These are phyloP conservation scores for Flaveria sonorensis DNA, from an alignment of 129 eudicot species.

Conservation along the genomic window DNA sequence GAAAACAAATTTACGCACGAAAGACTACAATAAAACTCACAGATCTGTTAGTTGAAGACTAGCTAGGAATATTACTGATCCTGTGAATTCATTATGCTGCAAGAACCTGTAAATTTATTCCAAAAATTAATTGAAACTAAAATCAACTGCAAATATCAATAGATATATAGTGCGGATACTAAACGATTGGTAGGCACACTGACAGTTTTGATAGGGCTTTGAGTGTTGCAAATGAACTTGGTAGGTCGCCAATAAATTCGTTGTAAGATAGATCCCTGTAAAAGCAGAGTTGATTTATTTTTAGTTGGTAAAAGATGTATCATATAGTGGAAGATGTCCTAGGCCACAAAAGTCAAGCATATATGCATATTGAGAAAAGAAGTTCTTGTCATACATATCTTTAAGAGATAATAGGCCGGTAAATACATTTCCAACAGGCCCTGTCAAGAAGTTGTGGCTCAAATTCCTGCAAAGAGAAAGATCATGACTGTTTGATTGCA, in stretches of 20 bases:
- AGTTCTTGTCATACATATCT: constrained; percentile 61
- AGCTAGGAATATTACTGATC: constrained; percentile 76
- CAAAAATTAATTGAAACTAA: constrained; percentile 2
- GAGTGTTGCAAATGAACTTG: constrained; percentile 64
- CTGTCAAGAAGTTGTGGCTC: constrained; percentile 82
- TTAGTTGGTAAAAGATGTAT: constrained; percentile 1
- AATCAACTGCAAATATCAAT: neutral
- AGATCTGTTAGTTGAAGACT: constrained; percentile 70
- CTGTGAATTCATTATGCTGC: constrained; percentile 79
- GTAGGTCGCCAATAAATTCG: constrained; percentile 78
- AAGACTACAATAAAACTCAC: constrained; percentile 45
- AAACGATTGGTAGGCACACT: constrained; percentile 38
- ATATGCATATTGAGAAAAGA: constrained; percentile 17
- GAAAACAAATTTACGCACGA: neutral
- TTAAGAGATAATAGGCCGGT: constrained; percentile 55
- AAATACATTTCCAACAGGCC: constrained; percentile 75
- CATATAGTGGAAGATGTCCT: constrained; percentile 15
- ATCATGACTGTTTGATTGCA: constrained; percentile 24
- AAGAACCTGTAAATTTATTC: constrained; percentile 58
- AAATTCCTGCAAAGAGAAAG: constrained; percentile 63
- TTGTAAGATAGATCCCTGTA: constrained; percentile 91
- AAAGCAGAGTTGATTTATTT: constrained; percentile 15
- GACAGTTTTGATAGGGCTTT: constrained; percentile 68
- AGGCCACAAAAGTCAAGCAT: constrained; percentile 1
- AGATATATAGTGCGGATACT: neutral